Conservation (phyloP, 345 rosid species). For the Hevea brasiliensis region DNA sequence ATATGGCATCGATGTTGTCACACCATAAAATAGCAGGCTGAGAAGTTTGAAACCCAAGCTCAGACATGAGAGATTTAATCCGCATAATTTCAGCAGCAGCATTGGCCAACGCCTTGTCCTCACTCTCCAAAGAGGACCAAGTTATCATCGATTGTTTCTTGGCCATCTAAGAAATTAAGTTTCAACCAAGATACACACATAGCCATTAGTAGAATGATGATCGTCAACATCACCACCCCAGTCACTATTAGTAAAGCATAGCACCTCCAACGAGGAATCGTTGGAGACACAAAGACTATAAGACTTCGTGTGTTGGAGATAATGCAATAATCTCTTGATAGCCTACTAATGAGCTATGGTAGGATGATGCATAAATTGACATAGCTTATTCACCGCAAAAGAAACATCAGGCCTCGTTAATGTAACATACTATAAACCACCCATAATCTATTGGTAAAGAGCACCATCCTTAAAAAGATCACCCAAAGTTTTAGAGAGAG, state of each 20-base stretch:
- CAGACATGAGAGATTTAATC: too few relatives aligned
- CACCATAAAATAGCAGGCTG: too few relatives aligned
- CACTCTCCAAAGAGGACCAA: too few relatives aligned
- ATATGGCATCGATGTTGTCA: too few relatives aligned
- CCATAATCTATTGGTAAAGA: too few relatives aligned
- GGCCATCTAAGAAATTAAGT: background rate
- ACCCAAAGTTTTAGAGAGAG: background rate
- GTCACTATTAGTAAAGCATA: background rate
- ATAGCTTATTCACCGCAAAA: too few relatives aligned
- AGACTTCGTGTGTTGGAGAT: background rate
- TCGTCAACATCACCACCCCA: background rate
- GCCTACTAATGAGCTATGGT: background rate
- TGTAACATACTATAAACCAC: background rate
- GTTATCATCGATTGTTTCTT: too few relatives aligned
- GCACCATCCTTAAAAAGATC: too few relatives aligned
- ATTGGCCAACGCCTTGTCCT: too few relatives aligned
- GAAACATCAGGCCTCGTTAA: background rate
- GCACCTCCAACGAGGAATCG: too few relatives aligned
- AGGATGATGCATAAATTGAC: background rate
- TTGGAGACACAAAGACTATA: background rate
- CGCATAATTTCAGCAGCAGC: too few relatives aligned
- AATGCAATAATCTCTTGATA: background rate
- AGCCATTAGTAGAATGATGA: background rate
- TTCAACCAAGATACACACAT: background rate
- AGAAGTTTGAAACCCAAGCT: too few relatives aligned